Evolutionary conservation across 2,329 filamentous ascomycete genomes (phyloP), one percentile per base, ranked within the genome.

Genomic region (Fusarium citri): DNA sequence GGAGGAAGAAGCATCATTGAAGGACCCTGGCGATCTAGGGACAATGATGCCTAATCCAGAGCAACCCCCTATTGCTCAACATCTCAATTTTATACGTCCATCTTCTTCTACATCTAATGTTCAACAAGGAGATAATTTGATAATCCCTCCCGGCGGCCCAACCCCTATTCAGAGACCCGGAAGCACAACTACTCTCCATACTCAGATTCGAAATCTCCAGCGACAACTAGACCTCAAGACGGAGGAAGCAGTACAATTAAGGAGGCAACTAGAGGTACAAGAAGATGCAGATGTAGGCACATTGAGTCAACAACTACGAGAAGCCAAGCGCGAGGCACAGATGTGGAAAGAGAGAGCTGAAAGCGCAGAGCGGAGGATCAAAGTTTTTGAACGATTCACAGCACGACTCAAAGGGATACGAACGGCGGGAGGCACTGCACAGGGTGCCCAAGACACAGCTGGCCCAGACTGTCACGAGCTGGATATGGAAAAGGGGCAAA

Each of bases 341-440:
- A 81, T 78, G 65, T 91, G 88, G 89, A 85, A 81, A 66, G 81
- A 80, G 31, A 80, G 87, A 31, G 89, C 89, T 0, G 83, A 88
- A 71, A 80, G 82, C 6, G 87, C 88, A 0, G 88, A 91, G 78
- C 81, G 78, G 64, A 81, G 84, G 50, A 74, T 89, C 20, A 79
- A 81, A 6, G 81, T 84, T 25, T 83, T 86, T 62, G 81, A 87
- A 72, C 76, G 78, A 42, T 83, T 85, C 62, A 80, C 79, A 6
- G 64, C 74, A 16, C 76, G 76, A 25, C 42, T 83, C 31, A 76
- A 76, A 48, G 76, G 71, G 3, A 78, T 81, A 53, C 74, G 72
- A n/a, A 74, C 75, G 41, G 68, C 71, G 3, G 64, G 57, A 28
- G 53, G 26, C 7, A 59, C 41, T 10, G 43, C 47, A n/a, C 11